phyloP scores from a whole-genome alignment of 2,329 filamentous ascomycete species.

The Aphanocladium album region DNA sequence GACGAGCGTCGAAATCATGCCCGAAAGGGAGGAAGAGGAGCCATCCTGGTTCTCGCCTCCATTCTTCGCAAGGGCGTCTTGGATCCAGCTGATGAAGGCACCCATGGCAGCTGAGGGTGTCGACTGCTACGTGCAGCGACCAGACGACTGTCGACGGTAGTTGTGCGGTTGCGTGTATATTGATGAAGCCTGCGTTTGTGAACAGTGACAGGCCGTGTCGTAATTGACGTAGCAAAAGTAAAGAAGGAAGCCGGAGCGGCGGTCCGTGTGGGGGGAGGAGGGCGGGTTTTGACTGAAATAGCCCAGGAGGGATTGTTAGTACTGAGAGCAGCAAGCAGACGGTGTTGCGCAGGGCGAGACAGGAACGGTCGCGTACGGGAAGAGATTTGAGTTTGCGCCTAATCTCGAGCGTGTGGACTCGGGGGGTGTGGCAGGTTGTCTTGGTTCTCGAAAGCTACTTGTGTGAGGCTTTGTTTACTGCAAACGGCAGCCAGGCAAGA shows the following conservation, averaged over 20 bases:
- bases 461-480: slow-evolving; percentile 7
- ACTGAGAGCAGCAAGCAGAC: neutral
- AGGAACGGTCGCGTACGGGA: slow-evolving; percentile 4
- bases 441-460: neutral
- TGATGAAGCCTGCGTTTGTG: neutral
- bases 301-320: neutral
- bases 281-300: slow-evolving; percentile 8
- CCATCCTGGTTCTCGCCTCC: slow-evolving; percentile 21
- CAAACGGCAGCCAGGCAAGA: slow-evolving; percentile 6
- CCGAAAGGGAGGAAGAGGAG: slow-evolving; percentile 31
- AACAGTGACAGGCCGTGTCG: neutral
- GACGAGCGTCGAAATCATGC: slow-evolving; percentile 46
- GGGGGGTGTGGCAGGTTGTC: neutral
- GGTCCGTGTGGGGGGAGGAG: slow-evolving; percentile 5
- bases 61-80: slow-evolving; percentile 24
- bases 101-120: slow-evolving; percentile 28
- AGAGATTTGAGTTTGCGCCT: slow-evolving; percentile 10
- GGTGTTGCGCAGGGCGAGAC: slow-evolving; percentile 1
- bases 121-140: slow-evolving; percentile 13
- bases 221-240: neutral
- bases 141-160: slow-evolving; percentile 9
- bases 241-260: neutral
- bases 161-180: slow-evolving; percentile 3
- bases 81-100: slow-evolving; percentile 35
- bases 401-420: neutral